Percentiles rank a stretch among this genome's conserved stretches.
phyloP scores from a whole-genome alignment of 371 early-diverging fungal genomes.

The Mortierella sp. region DNA sequence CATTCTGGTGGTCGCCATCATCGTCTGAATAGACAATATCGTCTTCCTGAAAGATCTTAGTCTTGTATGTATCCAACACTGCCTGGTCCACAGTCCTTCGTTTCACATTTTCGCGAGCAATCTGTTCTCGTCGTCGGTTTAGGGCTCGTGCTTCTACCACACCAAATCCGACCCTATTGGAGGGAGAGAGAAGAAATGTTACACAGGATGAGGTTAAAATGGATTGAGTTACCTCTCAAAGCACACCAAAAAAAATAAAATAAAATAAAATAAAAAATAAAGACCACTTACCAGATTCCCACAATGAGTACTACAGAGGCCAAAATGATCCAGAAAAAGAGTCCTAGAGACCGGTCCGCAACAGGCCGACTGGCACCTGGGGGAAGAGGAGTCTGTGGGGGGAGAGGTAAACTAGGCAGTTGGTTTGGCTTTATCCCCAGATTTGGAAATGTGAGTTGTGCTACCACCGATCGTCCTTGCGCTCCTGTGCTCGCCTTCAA shows the following conservation, averaged over 20 bases:
- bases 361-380: conserved; percentile 7
- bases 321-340: conserved; percentile 46
- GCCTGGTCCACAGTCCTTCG: conserved; percentile 39
- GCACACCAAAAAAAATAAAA: not conserved
- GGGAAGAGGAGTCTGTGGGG: not conserved
- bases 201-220: not conserved
- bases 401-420: not conserved
- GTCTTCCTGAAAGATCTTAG: conserved; percentile 27
- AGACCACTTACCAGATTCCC: conserved; percentile 35
- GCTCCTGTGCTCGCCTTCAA: conserved; percentile 8
- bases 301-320: conserved; percentile 39
- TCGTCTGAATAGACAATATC: conserved; percentile 32
- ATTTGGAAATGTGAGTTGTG: conserved; percentile 30
- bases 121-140: conserved; percentile 22
- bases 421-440: conserved; percentile 1
- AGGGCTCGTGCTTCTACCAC: conserved; percentile 39
- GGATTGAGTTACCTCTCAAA: not conserved
- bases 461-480: conserved; percentile 30
- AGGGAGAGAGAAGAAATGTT: not conserved
- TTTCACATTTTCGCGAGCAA: conserved; percentile 26
- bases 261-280: not conserved
- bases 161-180: conserved; percentile 39
- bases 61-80: conserved; percentile 34
- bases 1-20: conserved; percentile 6
- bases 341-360: conserved; percentile 31